Evolutionary conservation across 352 stramenopile species (phyloP), one percentile per base, ranked within the genome.

Genomic region (Aphanomyces astaci): DNA sequence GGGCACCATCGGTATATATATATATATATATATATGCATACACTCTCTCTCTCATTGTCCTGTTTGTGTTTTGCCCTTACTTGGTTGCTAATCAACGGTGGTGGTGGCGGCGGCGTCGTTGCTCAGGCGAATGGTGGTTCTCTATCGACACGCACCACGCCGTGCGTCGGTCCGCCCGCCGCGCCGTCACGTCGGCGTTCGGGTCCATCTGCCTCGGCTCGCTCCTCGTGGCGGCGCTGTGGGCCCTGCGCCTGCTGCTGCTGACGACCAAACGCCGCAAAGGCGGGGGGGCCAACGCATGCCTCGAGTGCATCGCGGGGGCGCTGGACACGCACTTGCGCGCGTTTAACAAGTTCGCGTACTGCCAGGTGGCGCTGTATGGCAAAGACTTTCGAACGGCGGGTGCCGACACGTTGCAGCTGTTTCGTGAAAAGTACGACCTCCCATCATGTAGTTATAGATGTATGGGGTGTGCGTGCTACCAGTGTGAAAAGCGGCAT

Each of bases 321-420:
- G 66, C 90, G 32, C 79, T 91, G 15, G 80, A 81, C 49, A 79
- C 78, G 51, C 90, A 91, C 65, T 77, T 90, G 69, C 73, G 87
- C 59, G 87, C 89, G 43, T 95, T 91, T 63, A 95, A 95, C 78
- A 95, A 95, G 72, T 95, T 85, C 67, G 86, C 86, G 2, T 93
- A 92, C 63, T 92, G 84, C 55, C 86, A 93, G 33, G 78, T 95
- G 28, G 84, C 84, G 24, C 75, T 95, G n/a, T 92, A 95, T 73
- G 86, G 84, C 17, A 93, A 91, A 56, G 78, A 90, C 64, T 93
- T 95, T 70, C 74, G 79, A 15, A 75, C 76, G 48, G 86, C 86
- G 31, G 84, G 86, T 13, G 72, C 75, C 22, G 86, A 95, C 74
- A 92, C 82, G 15, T 86, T 93, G 77, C 79, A 76, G 15, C 75